Base-by-base conservation (phyloP, 208 protist genomes). In the Endotrypanum monterogeii region DNA sequence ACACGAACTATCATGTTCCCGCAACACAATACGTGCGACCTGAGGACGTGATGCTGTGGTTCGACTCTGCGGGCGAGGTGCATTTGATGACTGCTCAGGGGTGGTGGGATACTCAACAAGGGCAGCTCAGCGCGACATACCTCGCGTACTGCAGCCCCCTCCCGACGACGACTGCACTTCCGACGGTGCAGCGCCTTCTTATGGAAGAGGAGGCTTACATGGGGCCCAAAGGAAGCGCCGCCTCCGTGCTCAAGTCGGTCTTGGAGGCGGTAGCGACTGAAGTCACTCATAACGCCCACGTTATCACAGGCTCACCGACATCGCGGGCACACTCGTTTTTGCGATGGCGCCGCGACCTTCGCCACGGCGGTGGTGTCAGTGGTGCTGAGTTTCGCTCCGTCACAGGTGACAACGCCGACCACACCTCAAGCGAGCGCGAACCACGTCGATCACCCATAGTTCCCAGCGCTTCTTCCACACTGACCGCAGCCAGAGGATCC, bases 161-260 rank as follows among this genome's bases (percentile, higher is more conserved):
- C 56, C 85, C 79, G 6, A 60, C 75, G 66, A 83, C 85, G 54
- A 81, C 83, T 35, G 82, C 73, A 56, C 75, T 90, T 37, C 76
- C 79, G 20, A 80, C 77, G 0, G 66, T 83, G n/a, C 74, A 90
- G 74, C 79, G 83, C 2, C 55, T 87, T 14, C 52, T 87, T 28
- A 69, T 87, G 57, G 62, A 76, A 63, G 50, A 72, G 52, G 67
- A 73, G 14, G 65, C 52, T 46, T 75, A 74, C 37, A 76, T 76
- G 44, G 69, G 76, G 1, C 70, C 71, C 11, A 76, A 76, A 55
- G 74, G 74, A 35, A 73, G 79, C 66, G 74, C 60, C 1, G 73
- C 67, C 0, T 60, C 70, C 54, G 71, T 46, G 66, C 67, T 81
- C 50, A 67, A 76, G 67, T 69, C 60, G 18, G 51, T 75, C 11